Conservation (phyloP, 805 yeast genomes). For the Lipomyces kockii region DNA sequence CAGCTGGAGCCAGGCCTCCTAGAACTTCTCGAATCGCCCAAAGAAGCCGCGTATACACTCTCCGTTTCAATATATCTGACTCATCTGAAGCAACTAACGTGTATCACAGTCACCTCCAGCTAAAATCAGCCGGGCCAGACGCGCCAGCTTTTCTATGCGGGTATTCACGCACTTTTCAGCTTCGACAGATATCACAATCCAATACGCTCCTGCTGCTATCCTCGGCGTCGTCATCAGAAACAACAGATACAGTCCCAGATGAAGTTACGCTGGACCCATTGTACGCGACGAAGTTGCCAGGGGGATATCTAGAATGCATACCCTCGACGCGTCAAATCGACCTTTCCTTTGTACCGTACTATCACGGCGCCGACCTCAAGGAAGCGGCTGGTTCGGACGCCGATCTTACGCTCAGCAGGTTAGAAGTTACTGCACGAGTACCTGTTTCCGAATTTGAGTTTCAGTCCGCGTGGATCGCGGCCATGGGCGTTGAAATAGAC, state of each 20-base stretch:
- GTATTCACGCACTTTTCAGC: conserved; percentile 58
- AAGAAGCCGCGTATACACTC: conserved; percentile 15
- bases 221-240: conserved; percentile 10
- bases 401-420: background rate
- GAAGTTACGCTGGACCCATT: background rate
- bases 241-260: conserved; percentile 6
- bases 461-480: conserved; percentile 53
- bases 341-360: conserved; percentile 31
- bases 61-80: background rate
- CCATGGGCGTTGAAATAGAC: conserved; percentile 61
- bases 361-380: conserved; percentile 22
- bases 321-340: conserved; percentile 20
- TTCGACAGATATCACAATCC: conserved; percentile 84
- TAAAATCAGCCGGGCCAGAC: conserved; percentile 19
- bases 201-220: conserved; percentile 70
- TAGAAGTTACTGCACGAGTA: conserved; percentile 44
- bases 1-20: conserved; percentile 31
- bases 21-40: conserved; percentile 19
- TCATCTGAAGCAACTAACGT: background rate
- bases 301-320: conserved; percentile 30
- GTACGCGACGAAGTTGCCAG: conserved; percentile 11
- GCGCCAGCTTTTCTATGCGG: conserved; percentile 65
- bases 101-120: conserved; percentile 8
- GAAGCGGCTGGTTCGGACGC: background rate
- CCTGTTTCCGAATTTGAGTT: conserved; percentile 61